Evolutionary conservation across 805 yeast genomes (phyloP).

Genomic region (Starmerella floris): DNA sequence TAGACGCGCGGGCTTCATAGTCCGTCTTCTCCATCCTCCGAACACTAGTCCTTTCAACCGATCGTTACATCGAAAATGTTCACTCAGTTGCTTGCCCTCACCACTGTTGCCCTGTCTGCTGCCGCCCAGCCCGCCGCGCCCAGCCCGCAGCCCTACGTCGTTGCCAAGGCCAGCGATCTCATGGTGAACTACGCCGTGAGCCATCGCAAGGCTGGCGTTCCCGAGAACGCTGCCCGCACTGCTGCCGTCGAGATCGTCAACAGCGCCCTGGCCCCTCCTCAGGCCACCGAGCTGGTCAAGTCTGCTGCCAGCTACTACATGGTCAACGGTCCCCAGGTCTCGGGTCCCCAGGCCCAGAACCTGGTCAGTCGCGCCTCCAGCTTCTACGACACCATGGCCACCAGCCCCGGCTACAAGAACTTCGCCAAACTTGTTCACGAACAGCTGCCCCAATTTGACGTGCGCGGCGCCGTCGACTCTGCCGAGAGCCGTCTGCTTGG

Average conservation of each 20-base stretch:
- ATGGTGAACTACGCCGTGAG: conserved; percentile 16
- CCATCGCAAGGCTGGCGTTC: conserved; percentile 13
- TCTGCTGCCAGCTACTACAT: conserved; percentile 17
- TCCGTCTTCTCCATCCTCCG: too few relatives aligned
- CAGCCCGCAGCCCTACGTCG: conserved; percentile 13
- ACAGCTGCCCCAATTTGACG: conserved; percentile 13
- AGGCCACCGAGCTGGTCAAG: conserved; percentile 16
- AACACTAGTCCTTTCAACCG: too few relatives aligned
- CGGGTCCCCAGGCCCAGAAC: conserved; percentile 13
- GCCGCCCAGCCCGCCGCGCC: conserved; percentile 3
- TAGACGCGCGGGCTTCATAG: too few relatives aligned
- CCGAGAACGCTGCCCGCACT: conserved; percentile 15
- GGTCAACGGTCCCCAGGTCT: conserved; percentile 9
- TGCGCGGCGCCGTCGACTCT: conserved; percentile 13
- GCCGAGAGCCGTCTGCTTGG: conserved; percentile 5
- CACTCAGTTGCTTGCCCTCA: conserved; percentile 7
- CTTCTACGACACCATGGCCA: conserved; percentile 16
- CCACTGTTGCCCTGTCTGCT: conserved; percentile 8
- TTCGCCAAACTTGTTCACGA: conserved; percentile 13
- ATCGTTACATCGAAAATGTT: too few relatives aligned
- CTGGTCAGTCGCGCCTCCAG: conserved; percentile 18
- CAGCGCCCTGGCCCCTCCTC: conserved; percentile 15
- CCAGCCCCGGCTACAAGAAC: conserved; percentile 16
- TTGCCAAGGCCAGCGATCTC: conserved; percentile 15
- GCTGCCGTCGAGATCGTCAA: conserved; percentile 15